Evolutionary conservation across 2,329 filamentous ascomycete genomes (phyloP).

Genomic region (Arthrobotrys iridis): DNA sequence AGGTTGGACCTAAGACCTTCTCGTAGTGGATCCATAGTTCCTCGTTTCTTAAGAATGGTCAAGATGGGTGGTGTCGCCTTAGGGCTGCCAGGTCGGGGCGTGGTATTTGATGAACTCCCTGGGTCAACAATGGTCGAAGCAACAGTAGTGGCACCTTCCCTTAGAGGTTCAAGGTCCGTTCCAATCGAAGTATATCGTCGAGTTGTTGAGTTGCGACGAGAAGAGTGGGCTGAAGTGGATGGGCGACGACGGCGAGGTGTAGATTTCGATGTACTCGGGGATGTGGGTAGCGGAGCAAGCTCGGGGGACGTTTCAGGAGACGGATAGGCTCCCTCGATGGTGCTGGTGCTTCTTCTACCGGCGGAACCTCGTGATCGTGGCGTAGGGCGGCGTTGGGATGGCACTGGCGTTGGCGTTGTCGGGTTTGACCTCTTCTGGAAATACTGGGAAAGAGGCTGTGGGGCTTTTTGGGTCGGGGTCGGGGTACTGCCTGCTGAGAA

Average conservation of each 20-base stretch:
- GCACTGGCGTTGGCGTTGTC: conserved; percentile 16
- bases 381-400: conserved; percentile 9
- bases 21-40: conserved; percentile 44
- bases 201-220: conserved; percentile 15
- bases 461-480: conserved; percentile 25
- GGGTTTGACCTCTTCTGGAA: conserved; percentile 19
- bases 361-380: conserved; percentile 24
- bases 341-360: conserved; percentile 25
- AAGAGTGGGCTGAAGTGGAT: conserved; percentile 23
- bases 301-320: conserved; percentile 52
- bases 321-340: conserved; percentile 47
- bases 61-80: conserved; percentile 48
- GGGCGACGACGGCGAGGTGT: conserved; percentile 44
- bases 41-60: conserved; percentile 47
- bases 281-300: conserved; percentile 20
- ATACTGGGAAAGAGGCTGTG: conserved; percentile 17
- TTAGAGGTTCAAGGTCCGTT: conserved; percentile 32
- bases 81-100: conserved; percentile 42
- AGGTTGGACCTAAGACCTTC: conserved; percentile 34
- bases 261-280: conserved; percentile 32
- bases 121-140: conserved; percentile 21
- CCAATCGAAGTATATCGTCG: conserved; percentile 29
- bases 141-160: conserved; percentile 24
- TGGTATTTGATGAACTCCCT: conserved; percentile 27
- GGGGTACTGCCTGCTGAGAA: conserved; percentile 43